Conservation (phyloP, 1,284 basidiomycete genomes). For the Sporisorium exsertum region DNA sequence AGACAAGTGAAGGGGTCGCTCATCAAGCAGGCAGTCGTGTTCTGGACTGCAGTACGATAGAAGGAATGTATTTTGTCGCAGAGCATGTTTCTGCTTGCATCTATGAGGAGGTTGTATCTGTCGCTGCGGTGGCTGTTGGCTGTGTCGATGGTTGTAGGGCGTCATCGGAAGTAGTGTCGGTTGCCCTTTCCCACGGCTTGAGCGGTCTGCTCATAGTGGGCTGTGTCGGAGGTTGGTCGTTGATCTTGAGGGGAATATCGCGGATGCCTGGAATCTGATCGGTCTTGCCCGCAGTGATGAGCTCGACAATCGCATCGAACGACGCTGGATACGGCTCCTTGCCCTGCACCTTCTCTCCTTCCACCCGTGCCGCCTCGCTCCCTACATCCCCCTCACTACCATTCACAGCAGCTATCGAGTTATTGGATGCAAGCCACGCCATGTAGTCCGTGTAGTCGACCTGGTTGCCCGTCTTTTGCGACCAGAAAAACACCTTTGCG, state of each 20-base stretch:
- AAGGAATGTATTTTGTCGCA: no score
- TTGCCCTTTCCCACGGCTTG: conserved; percentile 63
- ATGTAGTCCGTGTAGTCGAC: conserved; percentile 44
- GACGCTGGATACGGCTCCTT: conserved; percentile 62
- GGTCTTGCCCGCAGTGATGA: conserved; percentile 65
- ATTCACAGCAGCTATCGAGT: background rate
- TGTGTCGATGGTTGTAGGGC: conserved; percentile 3
- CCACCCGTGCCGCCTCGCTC: background rate
- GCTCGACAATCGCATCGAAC: conserved; percentile 66
- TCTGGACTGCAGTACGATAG: background rate
- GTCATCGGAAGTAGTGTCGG: conserved; percentile 3
- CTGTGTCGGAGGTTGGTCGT: conserved; percentile 53
- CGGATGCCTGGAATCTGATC: conserved; percentile 65
- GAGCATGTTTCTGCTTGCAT: background rate
- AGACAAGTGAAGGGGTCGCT: conserved; percentile 8
- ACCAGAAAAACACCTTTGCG: conserved; percentile 55
- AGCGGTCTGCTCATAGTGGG: conserved; percentile 48
- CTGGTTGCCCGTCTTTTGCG: conserved; percentile 39
- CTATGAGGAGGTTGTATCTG: background rate
- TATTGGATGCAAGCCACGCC: conserved; percentile 27
- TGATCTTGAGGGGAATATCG: conserved; percentile 67
- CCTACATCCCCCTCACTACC: no score
- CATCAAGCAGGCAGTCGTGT: background rate
- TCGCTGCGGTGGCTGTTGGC: background rate
- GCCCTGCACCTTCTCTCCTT: conserved; percentile 8